Evolutionary conservation across 2,329 filamentous ascomycete species (phyloP).

Genomic region (Cryphonectria carpinicola): DNA sequence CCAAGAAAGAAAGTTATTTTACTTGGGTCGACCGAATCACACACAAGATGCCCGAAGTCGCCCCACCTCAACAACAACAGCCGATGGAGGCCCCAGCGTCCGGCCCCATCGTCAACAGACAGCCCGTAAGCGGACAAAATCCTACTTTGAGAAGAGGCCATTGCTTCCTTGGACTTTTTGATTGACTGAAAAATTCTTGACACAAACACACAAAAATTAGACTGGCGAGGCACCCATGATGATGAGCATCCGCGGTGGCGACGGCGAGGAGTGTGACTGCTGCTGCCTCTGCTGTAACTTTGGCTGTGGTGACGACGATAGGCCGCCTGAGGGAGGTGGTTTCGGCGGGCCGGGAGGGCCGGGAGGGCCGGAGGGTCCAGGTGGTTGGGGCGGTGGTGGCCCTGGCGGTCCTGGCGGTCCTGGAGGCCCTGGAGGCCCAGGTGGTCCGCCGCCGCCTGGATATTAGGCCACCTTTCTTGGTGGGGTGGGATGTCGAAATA

Average conservation of each 20-base stretch:
- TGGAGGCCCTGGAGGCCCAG: constrained; percentile 12
- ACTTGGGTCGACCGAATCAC: neutral
- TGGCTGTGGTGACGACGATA: constrained; percentile 18
- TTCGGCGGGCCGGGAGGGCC: constrained; percentile 5
- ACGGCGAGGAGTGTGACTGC: constrained; percentile 26
- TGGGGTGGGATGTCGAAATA: neutral
- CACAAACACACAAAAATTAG: neutral
- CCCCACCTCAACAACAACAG: constrained; percentile 23
- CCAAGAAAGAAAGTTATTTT: neutral
- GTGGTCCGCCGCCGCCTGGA: constrained; percentile 7
- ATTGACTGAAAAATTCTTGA: neutral
- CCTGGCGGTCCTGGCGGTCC: neutral
- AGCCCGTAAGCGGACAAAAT: constrained; percentile 16
- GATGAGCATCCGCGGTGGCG: constrained; percentile 23
- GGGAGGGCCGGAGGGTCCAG: neutral
- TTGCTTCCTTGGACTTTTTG: neutral
- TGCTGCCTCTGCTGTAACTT: constrained; percentile 23
- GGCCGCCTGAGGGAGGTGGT: constrained; percentile 12
- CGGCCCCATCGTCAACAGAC: constrained; percentile 10
- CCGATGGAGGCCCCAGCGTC: constrained; percentile 22
- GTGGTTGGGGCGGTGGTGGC: constrained; percentile 10
- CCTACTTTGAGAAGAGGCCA: no score
- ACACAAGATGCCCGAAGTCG: constrained; percentile 25
- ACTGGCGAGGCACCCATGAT: constrained; percentile 22
- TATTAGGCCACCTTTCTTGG: neutral